These are phyloP conservation scores for Dictyostelium discoideum DNA, from an alignment of 78 protist species.

Conservation along the genomic window dicty_2.7 NC_007088.5:5938001-5938500, in stretches of 20 bases:
- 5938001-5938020: constrained; percentile 93
- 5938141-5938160: background rate
- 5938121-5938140: constrained; percentile 32
- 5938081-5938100: constrained; percentile 87
- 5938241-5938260: constrained; percentile 50
- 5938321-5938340: constrained; percentile 25
- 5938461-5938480: too few species aligned
- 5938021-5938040: constrained; percentile 90
- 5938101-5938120: constrained; percentile 82
- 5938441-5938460: background rate
- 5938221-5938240: constrained; percentile 44
- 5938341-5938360: background rate
- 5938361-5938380: constrained; percentile 25
- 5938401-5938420: background rate
- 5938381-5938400: background rate
- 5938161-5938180: background rate
- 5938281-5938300: constrained; percentile 19
- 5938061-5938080: constrained; percentile 94
- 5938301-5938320: constrained; percentile 11
- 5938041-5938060: constrained; percentile 94
- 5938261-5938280: constrained; percentile 44
- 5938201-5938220: background rate
- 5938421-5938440: background rate
- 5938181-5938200: background rate
- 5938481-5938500: too few species aligned